Percentiles rank a stretch among this genome's conserved stretches.
Evolutionary conservation across 306 rosid genomes (phyloP).

Genomic region (Cotoneaster glaucophyllus): DNA sequence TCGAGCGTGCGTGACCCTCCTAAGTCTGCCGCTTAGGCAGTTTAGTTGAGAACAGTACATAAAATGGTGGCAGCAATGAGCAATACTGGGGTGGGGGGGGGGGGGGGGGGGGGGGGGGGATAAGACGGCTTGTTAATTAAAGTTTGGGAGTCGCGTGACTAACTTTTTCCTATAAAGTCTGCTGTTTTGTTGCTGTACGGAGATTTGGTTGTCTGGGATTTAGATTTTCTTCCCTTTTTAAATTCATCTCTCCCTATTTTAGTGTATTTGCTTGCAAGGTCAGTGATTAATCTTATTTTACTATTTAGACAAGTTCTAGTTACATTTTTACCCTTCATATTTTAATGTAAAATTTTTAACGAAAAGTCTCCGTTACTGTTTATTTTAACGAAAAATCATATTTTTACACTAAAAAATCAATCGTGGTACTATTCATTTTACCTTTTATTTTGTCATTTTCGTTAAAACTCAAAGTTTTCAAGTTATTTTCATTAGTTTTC

Average conservation of each 20-base stretch:
- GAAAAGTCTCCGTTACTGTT: no score
- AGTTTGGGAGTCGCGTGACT: constrained; percentile 38
- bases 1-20: background rate
- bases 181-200: constrained; percentile 28
- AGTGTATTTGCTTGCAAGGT: background rate
- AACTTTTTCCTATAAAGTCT: constrained; percentile 40
- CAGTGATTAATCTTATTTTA: background rate
- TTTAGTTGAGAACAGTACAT: background rate
- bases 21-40: no score
- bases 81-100: background rate
- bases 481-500: no score
- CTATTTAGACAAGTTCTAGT: background rate
- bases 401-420: no score
- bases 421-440: no score
- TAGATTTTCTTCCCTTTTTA: constrained; percentile 36
- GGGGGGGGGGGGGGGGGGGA: background rate
- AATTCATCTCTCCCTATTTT: background rate
- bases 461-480: no score
- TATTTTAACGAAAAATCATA: no score
- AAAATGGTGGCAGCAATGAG: background rate
- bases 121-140: constrained; percentile 22
- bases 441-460: no score
- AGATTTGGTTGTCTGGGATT: constrained; percentile 63
- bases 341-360: no score
- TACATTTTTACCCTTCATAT: background rate